phyloP scores from a whole-genome alignment of 2,329 filamentous ascomycete genomes.

The Fusarium zealandicum region DNA sequence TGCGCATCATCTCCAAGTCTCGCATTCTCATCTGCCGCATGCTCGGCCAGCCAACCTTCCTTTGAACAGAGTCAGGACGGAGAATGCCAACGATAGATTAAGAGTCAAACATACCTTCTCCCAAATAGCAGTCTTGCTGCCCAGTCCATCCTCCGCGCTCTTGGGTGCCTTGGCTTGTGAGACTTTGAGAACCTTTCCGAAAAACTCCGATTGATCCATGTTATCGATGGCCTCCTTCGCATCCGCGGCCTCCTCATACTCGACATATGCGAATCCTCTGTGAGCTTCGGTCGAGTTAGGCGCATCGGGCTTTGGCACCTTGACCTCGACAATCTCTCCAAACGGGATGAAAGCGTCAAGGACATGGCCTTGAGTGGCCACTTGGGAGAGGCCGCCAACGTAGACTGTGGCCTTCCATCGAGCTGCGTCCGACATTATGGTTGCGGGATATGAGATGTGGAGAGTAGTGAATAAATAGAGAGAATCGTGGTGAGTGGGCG shows the following conservation, averaged over 20 bases:
- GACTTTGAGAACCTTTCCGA: slow-evolving; percentile 90
- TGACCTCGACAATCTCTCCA: slow-evolving; percentile 91
- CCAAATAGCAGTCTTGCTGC: slow-evolving; percentile 95
- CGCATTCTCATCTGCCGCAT: slow-evolving; percentile 81
- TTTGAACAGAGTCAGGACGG: slow-evolving; percentile 48
- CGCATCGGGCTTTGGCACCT: slow-evolving; percentile 85
- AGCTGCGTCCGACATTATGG: slow-evolving; percentile 77
- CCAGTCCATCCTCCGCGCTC: slow-evolving; percentile 83
- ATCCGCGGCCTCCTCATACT: slow-evolving; percentile 86
- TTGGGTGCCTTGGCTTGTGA: slow-evolving; percentile 92
- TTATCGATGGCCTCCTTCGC: slow-evolving; percentile 97
- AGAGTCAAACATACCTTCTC: slow-evolving; percentile 76
- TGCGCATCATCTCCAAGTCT: slow-evolving; percentile 46
- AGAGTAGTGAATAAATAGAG: background rate
- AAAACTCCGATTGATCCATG: slow-evolving; percentile 97
- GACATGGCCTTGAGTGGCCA: slow-evolving; percentile 77
- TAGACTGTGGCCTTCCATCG: slow-evolving; percentile 92
- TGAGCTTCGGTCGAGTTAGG: slow-evolving; percentile 81
- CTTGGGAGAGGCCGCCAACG: slow-evolving; percentile 84
- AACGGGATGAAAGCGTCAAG: slow-evolving; percentile 96
- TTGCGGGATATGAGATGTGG: background rate
- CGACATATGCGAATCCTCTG: slow-evolving; percentile 94
- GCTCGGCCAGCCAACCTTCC: slow-evolving; percentile 92
- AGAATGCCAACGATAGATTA: background rate
- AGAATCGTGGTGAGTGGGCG: slow-evolving; percentile 2